These are phyloP conservation scores for Agaricus bisporus DNA, from an alignment of 768 basidiomycete genomes.

Conservation along the genomic window DNA sequence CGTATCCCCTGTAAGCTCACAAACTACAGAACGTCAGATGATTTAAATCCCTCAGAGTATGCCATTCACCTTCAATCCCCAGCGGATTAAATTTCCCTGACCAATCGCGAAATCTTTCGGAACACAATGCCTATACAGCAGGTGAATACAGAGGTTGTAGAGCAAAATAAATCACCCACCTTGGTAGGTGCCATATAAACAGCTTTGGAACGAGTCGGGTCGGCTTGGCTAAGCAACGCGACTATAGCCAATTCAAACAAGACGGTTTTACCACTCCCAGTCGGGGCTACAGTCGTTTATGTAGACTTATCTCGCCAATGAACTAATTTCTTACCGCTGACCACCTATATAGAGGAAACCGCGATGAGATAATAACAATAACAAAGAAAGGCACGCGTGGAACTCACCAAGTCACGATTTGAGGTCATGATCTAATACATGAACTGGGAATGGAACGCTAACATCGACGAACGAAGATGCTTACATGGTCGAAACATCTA, in stretches of 20 bases:
- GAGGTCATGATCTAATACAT: constrained; percentile 46
- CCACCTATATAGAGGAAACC: constrained; percentile 46
- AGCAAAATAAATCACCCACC: constrained; percentile 28
- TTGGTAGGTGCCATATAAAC: constrained; percentile 95
- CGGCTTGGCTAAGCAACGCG: constrained; percentile 31
- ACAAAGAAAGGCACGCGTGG: not conserved
- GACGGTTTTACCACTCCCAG: constrained; percentile 94
- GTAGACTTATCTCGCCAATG: not conserved
- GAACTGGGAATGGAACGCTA: not conserved
- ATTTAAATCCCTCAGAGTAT: not conserved
- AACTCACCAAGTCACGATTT: constrained; percentile 59
- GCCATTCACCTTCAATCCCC: constrained; percentile 63
- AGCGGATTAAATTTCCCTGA: constrained; percentile 66
- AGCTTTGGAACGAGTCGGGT: constrained; percentile 41
- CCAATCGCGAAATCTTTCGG: constrained; percentile 86
- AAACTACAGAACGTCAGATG: constrained; percentile 42
- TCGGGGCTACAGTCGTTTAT: constrained; percentile 60
- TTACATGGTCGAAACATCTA: constrained; percentile 68
- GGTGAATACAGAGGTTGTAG: not conserved
- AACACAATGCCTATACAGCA: constrained; percentile 67
- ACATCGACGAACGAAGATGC: constrained; percentile 15
- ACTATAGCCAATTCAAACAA: constrained; percentile 91
- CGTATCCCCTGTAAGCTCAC: constrained; percentile 92
- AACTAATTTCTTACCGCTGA: constrained; percentile 46
- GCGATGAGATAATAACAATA: not conserved